Evolutionary conservation across 805 yeast genomes (phyloP).

Genomic region (Allodekkera sacchari): DNA sequence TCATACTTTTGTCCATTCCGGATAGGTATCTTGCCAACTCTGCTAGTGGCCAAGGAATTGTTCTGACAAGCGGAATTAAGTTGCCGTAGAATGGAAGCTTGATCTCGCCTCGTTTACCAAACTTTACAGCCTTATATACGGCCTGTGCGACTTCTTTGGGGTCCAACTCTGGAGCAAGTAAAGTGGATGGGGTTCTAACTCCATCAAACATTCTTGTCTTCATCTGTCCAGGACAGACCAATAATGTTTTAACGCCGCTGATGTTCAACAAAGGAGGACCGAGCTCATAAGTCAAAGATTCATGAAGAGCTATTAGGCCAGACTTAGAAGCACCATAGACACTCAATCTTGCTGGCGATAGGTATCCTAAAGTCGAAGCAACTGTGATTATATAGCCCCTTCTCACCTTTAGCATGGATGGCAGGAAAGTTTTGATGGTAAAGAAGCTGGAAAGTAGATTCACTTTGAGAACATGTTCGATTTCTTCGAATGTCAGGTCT

Average conservation of each 20-base stretch:
- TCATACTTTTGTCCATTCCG: conserved; percentile 55
- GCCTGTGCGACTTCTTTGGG: conserved; percentile 56
- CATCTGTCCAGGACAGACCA: conserved; percentile 85
- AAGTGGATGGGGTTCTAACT: conserved; percentile 62
- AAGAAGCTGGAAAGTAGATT: conserved; percentile 66
- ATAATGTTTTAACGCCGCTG: conserved; percentile 57
- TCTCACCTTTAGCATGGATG: conserved; percentile 51
- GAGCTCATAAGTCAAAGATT: conserved; percentile 64
- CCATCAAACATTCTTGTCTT: conserved; percentile 66
- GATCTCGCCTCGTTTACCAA: conserved; percentile 62
- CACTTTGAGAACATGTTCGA: conserved; percentile 54
- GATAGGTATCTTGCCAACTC: conserved; percentile 46
- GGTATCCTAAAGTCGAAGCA: conserved; percentile 77
- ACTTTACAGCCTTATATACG: conserved; percentile 46
- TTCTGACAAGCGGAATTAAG: conserved; percentile 61
- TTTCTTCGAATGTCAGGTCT: conserved; percentile 46
- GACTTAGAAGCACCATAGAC: conserved; percentile 90
- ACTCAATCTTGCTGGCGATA: conserved; percentile 72
- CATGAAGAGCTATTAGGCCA: conserved; percentile 78
- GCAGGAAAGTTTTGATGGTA: conserved; percentile 62
- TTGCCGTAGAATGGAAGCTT: conserved; percentile 72
- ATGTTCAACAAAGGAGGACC: conserved; percentile 40
- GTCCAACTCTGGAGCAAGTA: conserved; percentile 77
- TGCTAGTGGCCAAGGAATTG: conserved; percentile 63
- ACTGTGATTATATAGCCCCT: conserved; percentile 76